These are phyloP conservation scores for Teratosphaeria zuluensis DNA, from an alignment of 2,329 filamentous ascomycete genomes.

Conservation along the genomic window DNA sequence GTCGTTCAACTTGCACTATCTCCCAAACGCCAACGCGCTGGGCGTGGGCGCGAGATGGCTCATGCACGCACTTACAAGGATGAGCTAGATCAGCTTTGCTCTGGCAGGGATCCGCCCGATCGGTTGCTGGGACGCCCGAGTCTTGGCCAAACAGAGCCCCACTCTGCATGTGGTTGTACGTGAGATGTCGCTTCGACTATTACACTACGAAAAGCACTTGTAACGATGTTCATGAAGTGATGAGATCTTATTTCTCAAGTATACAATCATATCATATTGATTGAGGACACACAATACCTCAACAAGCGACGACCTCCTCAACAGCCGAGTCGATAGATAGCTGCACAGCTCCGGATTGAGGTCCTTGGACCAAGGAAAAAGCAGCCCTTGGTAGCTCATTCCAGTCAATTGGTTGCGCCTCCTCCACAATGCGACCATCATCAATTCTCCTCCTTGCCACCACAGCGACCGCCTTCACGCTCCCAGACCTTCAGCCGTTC, in stretches of 20 bases:
- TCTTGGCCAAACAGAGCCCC: neutral
- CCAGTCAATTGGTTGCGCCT: neutral
- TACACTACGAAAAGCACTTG: neutral
- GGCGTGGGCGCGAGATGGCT: neutral
- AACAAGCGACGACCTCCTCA: neutral
- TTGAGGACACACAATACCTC: neutral
- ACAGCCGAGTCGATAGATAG: neutral
- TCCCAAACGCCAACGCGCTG: neutral
- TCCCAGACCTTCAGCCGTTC: constrained; percentile 21
- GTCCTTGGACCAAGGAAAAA: neutral
- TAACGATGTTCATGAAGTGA: neutral
- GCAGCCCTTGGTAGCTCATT: neutral
- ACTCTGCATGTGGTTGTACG: neutral
- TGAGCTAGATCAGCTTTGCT: neutral
- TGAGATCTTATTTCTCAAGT: neutral
- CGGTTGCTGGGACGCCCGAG: neutral
- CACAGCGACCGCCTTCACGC: constrained; percentile 14
- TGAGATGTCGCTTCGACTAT: neutral
- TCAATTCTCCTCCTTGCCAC: constrained; percentile 1
- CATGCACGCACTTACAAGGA: neutral
- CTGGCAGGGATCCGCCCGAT: neutral
- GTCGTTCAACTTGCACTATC: neutral
- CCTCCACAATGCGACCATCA: neutral
- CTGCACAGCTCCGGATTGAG: neutral
- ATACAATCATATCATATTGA: neutral